Evolutionary conservation across 108 stramenopile genomes (phyloP), one percentile per base, ranked within the genome.

Genomic region (Bacterosira constricta): DNA sequence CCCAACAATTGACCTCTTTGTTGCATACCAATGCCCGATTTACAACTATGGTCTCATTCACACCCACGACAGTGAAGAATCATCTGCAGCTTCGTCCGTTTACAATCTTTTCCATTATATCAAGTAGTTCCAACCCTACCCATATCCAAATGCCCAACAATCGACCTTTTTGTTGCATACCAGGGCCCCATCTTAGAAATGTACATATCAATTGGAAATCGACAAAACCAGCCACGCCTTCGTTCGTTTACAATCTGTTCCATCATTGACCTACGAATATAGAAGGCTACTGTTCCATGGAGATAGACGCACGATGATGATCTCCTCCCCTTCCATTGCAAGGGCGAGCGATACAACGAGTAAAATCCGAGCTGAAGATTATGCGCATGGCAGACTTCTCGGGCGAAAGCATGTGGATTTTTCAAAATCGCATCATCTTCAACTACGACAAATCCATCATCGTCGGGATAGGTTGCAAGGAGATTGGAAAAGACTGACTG

Each of bases 201-300:
- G 35, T 78, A 78, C 77, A 78, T 70, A n/a, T 78, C 77, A 42
- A 78, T 66, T 1, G 77, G 77, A 52, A 78, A 78, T 38, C 77
- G 54, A 50, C 77, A 78, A 29, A 78, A 78, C 37, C 44, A 59
- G 6, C 47, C 49, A 6, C 77, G 62, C 42, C 77, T 27, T n/a
- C 37, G 62, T 55, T 78, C 76, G n/a, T 69, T 69, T 5, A 58
- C 59, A 58, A 77, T 58, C 17, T 0, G 35, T 44, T 77, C 67
- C 77, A 78, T 78, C 39, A 78, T 34, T 2, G 47, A 41, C 38
- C 69, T 58, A 52, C 27, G 77, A 41, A 70, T 66, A 42, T 78
- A 78, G 34, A 78, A 78, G 31, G 63, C 77, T 11, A 78, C 77
- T 3, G 77, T 78, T 15, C 77, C 77, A 66, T 78, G 77, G 26